Conservation (phyloP, 1,284 basidiomycete genomes). For the Cryptococcus jaspeensis region DNA sequence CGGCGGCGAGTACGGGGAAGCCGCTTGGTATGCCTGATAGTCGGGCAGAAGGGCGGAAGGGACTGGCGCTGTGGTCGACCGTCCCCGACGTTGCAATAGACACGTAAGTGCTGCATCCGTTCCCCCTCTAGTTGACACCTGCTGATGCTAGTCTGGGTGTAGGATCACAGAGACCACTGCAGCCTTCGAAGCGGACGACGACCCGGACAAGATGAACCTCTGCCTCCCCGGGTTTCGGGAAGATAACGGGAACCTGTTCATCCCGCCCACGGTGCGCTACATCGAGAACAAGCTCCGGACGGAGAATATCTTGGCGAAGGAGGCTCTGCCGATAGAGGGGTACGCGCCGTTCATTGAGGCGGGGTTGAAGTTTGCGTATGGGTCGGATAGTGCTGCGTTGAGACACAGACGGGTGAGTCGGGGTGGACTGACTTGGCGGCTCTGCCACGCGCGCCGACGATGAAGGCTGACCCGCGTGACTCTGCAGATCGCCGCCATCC, state of each 20-base stretch:
- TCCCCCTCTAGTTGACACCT: background rate
- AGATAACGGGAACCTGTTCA: constrained; percentile 79
- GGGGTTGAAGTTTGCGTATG: constrained; percentile 44
- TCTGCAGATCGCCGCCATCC: constrained; percentile 56
- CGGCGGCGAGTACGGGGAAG: constrained; percentile 37
- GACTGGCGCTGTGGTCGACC: constrained; percentile 37
- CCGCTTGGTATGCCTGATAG: constrained; percentile 9
- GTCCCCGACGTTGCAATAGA: constrained; percentile 32
- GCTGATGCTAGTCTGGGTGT: background rate
- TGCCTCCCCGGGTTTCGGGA: constrained; percentile 89
- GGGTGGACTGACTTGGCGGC: background rate
- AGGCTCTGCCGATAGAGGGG: constrained; percentile 43
- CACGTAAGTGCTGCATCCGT: constrained; percentile 24
- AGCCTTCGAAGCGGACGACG: constrained; percentile 78
- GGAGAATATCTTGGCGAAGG: constrained; percentile 28
- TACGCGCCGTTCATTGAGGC: constrained; percentile 42
- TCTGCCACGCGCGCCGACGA: too few relatives aligned
- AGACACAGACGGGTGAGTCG: constrained; percentile 56
- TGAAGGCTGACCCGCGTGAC: background rate
- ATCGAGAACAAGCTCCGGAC: constrained; percentile 53
- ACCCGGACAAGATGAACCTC: constrained; percentile 83
- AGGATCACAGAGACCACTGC: constrained; percentile 50
- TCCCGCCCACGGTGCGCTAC: constrained; percentile 88
- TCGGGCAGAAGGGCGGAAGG: constrained; percentile 13
- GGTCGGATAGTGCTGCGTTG: constrained; percentile 66